These are phyloP conservation scores for Prunus yedoensis DNA, from an alignment of 331 rosid genomes.

Conservation along the genomic window DNA sequence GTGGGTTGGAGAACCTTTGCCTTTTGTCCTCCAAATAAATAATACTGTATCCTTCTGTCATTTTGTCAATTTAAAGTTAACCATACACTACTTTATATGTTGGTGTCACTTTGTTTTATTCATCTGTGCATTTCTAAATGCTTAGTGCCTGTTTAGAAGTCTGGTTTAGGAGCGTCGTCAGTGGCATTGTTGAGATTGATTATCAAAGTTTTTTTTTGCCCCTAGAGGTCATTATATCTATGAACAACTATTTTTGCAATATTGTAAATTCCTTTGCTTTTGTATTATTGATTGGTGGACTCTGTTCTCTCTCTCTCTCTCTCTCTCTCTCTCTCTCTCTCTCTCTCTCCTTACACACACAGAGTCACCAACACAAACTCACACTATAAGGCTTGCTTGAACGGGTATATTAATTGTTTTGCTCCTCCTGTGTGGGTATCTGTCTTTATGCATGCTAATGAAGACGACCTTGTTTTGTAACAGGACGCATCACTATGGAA, in stretches of 20 bases:
- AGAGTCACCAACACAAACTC: not conserved
- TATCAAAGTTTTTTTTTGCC: not conserved
- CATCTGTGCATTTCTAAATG: not conserved
- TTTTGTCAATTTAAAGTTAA: slow-evolving; percentile 4
- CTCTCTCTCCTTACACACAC: not conserved
- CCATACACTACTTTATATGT: not conserved
- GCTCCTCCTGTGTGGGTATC: not conserved
- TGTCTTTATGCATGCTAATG: not conserved
- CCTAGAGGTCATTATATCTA: not conserved
- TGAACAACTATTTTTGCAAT: not conserved
- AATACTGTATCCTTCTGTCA: not conserved
- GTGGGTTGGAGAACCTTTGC: slow-evolving; percentile 1
- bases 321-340: too few relatives aligned
- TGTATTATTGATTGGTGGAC: not conserved
- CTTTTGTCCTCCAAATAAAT: not conserved
- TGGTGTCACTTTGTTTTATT: not conserved
- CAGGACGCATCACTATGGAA: slow-evolving; percentile 42
- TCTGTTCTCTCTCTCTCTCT: not conserved
- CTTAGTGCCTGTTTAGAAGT: slow-evolving; percentile 13
- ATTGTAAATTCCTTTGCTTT: not conserved
- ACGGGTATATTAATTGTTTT: not conserved
- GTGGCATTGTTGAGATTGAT: slow-evolving; percentile 7
- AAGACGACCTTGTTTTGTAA: slow-evolving; percentile 15
- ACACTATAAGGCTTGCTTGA: not conserved
- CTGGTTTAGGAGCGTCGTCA: not conserved